phyloP scores from a whole-genome alignment of 208 protist species.

The Acanthamoeba lenticulata region DNA sequence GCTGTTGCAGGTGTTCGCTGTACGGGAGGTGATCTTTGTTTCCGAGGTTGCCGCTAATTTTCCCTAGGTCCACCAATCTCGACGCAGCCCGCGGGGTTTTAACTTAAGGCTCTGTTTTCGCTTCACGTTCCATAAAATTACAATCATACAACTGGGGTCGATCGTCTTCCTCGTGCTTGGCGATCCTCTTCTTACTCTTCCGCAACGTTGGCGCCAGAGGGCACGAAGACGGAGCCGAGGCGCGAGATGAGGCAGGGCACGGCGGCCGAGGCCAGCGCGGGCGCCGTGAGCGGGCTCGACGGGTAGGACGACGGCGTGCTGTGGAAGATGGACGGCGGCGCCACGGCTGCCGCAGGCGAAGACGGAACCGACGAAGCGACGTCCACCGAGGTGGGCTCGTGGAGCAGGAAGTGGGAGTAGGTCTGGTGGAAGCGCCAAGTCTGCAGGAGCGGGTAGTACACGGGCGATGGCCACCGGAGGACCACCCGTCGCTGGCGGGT shows the following conservation, averaged over 20 bases:
- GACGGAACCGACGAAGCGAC: too few relatives aligned
- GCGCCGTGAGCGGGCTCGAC: not conserved
- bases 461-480: not conserved
- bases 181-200: too few relatives aligned
- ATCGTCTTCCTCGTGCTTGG: too few relatives aligned
- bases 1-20: too few relatives aligned
- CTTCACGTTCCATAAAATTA: too few relatives aligned
- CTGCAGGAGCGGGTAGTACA: constrained; percentile 34
- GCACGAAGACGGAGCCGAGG: not conserved
- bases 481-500: not conserved
- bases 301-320: not conserved
- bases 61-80: too few relatives aligned
- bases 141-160: too few relatives aligned
- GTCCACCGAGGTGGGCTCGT: not conserved
- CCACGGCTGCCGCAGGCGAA: not conserved
- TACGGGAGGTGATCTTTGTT: too few relatives aligned
- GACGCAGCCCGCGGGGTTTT: too few relatives aligned
- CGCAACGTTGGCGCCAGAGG: too few relatives aligned
- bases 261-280: not conserved
- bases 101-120: too few relatives aligned
- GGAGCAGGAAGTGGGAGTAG: constrained; percentile 26
- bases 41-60: too few relatives aligned
- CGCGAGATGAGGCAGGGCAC: not conserved
- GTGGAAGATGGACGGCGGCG: not conserved
- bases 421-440: constrained; percentile 51